phyloP scores from a whole-genome alignment of 1,139 yeast genomes.

The Geotrichum phurueaensis region DNA sequence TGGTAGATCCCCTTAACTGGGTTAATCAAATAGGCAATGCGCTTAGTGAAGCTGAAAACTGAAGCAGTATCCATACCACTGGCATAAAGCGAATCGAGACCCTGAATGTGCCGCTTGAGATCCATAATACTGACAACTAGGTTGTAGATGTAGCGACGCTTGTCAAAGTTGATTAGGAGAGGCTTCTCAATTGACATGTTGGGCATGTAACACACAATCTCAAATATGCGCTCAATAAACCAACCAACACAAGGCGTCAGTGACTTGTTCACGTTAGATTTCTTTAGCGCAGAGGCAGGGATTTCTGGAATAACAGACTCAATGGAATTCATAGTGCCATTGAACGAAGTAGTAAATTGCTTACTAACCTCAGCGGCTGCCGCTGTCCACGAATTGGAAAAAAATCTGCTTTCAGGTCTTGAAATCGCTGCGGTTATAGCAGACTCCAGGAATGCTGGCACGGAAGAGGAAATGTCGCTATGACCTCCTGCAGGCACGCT shows the following conservation, averaged over 20 bases:
- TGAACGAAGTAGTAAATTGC: conserved; percentile 19
- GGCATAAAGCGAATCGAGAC: conserved; percentile 12
- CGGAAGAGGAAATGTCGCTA: conserved; percentile 39
- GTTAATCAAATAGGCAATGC: conserved; percentile 28
- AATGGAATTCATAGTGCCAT: conserved; percentile 16
- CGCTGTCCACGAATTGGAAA: conserved; percentile 59
- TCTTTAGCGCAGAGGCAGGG: conserved; percentile 14
- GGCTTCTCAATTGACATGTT: conserved; percentile 57
- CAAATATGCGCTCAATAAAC: conserved; percentile 55
- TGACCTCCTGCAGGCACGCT: conserved; percentile 19
- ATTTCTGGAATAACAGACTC: conserved; percentile 40
- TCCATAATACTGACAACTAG: conserved; percentile 45
- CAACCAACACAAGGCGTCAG: conserved; percentile 82
- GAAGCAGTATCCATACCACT: neutral
- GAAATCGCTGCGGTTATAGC: conserved; percentile 70
- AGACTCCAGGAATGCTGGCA: conserved; percentile 83
- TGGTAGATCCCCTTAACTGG: conserved; percentile 28
- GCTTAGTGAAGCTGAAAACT: conserved; percentile 14
- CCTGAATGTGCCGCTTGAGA: conserved; percentile 28
- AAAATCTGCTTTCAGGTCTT: conserved; percentile 73
- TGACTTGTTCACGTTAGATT: conserved; percentile 14
- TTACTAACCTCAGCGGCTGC: conserved; percentile 40
- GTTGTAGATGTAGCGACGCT: conserved; percentile 57
- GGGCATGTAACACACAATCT: conserved; percentile 62
- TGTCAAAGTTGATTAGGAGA: conserved; percentile 58